Base-by-base conservation (phyloP, 176 grass and related monocot genomes). In the Lolium multiflorum region DNA sequence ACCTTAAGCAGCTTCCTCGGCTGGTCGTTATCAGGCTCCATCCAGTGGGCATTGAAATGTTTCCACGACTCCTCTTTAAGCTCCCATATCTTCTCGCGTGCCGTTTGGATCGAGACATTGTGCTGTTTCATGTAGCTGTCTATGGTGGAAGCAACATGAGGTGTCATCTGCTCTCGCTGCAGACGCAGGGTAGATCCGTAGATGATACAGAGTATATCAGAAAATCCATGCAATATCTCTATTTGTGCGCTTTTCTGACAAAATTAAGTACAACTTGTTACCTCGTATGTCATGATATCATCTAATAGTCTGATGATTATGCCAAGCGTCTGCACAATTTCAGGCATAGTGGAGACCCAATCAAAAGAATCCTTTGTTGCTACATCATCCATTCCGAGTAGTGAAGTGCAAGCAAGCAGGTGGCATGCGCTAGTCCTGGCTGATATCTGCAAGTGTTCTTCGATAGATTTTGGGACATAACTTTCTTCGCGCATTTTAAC, bases 361-460 rank as follows among this genome's bases (percentile, higher is more conserved):
- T 81, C 79, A n/a, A 81, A 67, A 66, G 79, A 81, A 9, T 13
- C 6, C 79, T 67, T 81, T 5, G 46, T 67, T 20, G 79, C 62
- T 13, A 9, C 66, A 1, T n/a, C 62, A 51, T 51, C 44, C 79
- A 81, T 67, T 67, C 79, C 79, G 0, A 67, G 25, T 0, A 81
- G 44, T 3, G 62, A 81, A 81, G 25, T 3, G 16, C 79, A 81
- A 51, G 62, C 5, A 17, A 81, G 16, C 1, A 81, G 25, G 47
- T 81, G 61, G 14, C 79, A 81, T 13, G 61, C 79, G 3, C 61
- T 11, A 5, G 25, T 81, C 26, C 44, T 81, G 1, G 25, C 9
- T 13, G 79, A 81, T 3, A 81, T 18, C 79, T 52, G 6, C 0
- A 81, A 17, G 62, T 81, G 61, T 11, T 81, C 79, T 35, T 81